These are phyloP conservation scores for Suillus spraguei DNA, from an alignment of 768 basidiomycete species.

Conservation along the genomic window DNA sequence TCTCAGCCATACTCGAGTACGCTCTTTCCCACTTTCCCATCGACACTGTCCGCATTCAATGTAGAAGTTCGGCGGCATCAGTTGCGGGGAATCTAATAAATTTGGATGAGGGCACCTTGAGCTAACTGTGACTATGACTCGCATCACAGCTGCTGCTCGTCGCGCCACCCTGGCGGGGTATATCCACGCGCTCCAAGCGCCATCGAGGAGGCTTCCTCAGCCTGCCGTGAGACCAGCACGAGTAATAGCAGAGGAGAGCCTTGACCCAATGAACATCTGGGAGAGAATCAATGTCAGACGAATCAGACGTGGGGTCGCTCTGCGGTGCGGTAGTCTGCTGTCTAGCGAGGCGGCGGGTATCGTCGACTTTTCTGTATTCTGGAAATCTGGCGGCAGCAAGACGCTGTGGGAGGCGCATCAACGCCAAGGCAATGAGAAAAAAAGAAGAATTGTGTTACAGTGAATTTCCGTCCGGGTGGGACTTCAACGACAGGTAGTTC, in stretches of 20 bases:
- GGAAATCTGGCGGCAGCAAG: too few species aligned
- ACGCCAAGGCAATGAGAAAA: not conserved
- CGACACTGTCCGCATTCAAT: too few species aligned
- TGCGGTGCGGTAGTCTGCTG: not conserved
- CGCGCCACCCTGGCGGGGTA: not conserved
- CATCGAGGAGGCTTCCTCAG: too few species aligned
- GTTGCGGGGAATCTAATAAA: too few species aligned
- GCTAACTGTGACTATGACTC: too few species aligned
- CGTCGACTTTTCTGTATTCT: too few species aligned
- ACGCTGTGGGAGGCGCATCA: not conserved
- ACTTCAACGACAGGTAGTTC: not conserved
- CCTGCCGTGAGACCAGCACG: not conserved
- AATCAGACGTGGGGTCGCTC: not conserved
- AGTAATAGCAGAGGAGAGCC: not conserved
- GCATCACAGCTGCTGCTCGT: not conserved
- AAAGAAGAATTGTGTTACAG: not conserved
- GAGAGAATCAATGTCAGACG: not conserved
- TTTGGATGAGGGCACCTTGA: too few species aligned
- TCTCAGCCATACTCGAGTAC: too few species aligned
- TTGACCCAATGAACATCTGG: not conserved
- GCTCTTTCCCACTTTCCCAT: too few species aligned
- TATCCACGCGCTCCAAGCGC: not conserved
- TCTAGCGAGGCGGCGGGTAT: too few species aligned
- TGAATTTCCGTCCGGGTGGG: not conserved
- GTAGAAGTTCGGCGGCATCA: too few species aligned